Percentiles rank a stretch among this genome's conserved stretches.
Evolutionary conservation across 2,329 filamentous ascomycete species (phyloP).

Genomic region (Neonectria sp.): DNA sequence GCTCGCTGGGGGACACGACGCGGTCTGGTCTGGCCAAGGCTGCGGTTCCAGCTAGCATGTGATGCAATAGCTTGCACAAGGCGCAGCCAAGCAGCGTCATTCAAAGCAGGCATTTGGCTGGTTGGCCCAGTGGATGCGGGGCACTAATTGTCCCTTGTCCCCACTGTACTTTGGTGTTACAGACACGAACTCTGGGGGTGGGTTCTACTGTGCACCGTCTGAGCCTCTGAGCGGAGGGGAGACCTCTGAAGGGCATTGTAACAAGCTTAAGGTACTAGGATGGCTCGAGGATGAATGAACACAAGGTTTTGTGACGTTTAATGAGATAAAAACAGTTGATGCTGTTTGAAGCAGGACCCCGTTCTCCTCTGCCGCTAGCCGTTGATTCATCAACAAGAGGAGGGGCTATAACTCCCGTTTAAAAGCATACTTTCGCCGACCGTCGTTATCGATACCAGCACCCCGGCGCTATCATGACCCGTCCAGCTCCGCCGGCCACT

Average conservation of each 20-base stretch:
- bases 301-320: background rate
- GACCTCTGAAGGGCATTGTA: background rate
- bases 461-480: conserved; percentile 33
- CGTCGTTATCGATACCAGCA: conserved; percentile 44
- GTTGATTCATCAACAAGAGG: conserved; percentile 14
- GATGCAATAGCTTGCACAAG: conserved; percentile 46
- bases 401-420: conserved; percentile 33
- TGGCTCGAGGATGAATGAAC: no score
- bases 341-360: background rate
- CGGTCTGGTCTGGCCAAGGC: conserved; percentile 27
- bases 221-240: background rate
- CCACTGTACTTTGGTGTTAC: conserved; percentile 38
- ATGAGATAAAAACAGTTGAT: background rate
- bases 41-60: conserved; percentile 44
- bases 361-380: background rate
- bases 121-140: conserved; percentile 44
- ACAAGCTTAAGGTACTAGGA: background rate
- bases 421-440: conserved; percentile 33
- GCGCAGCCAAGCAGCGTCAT: conserved; percentile 33
- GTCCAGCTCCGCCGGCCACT: conserved; percentile 27
- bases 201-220: background rate
- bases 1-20: background rate
- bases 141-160: conserved; percentile 44
- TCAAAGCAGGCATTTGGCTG: conserved; percentile 34
- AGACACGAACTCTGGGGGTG: conserved; percentile 23